phyloP scores from a whole-genome alignment of 202 grass and related monocot genomes.

The Brachypodium distachyon region DNA sequence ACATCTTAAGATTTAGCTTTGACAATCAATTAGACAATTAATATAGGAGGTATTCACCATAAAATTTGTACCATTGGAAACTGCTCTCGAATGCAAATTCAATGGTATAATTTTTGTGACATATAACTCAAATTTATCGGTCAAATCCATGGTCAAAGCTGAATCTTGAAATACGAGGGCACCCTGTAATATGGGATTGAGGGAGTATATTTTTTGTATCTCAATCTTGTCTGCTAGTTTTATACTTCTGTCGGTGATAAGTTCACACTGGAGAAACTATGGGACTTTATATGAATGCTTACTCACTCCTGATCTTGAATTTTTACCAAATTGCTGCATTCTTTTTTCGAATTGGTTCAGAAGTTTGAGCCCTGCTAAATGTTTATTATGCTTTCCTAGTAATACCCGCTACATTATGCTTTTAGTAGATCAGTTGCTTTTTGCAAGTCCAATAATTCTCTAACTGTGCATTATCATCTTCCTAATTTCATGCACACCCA shows the following conservation, averaged over 20 bases:
- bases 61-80: no score
- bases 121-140: no score
- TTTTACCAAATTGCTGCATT: background rate
- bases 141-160: no score
- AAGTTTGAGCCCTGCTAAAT: background rate
- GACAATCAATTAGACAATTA: no score
- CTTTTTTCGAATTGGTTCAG: background rate
- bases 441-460: background rate
- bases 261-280: background rate
- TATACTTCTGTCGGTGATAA: background rate
- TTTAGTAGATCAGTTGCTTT: background rate
- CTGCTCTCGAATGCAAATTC: no score
- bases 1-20: no score
- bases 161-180: no score
- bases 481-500: background rate
- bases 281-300: background rate
- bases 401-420: background rate
- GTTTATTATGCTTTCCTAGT: background rate
- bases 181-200: no score
- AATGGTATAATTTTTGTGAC: no score
- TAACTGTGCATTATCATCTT: background rate
- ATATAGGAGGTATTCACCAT: no score
- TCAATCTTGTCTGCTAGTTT: background rate
- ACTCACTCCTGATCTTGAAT: background rate
- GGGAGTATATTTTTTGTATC: background rate